These are phyloP conservation scores for Hysterium pulicare DNA, from an alignment of 2,329 filamentous ascomycete species.

Conservation along the genomic window DNA sequence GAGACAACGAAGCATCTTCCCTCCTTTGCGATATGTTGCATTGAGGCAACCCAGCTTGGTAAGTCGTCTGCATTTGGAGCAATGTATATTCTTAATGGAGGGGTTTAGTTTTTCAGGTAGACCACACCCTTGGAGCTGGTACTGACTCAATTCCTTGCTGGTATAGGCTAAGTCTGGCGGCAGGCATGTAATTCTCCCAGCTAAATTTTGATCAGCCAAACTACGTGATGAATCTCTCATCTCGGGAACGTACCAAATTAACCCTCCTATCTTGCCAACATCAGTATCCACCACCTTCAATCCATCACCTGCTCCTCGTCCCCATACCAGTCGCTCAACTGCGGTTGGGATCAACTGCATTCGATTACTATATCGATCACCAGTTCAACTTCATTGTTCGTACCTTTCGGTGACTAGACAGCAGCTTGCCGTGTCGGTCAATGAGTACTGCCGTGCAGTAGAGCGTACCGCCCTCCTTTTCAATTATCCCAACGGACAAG, in stretches of 20 bases:
- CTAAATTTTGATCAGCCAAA: slow-evolving; percentile 10
- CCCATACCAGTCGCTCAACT: slow-evolving; percentile 43
- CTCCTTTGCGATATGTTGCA: slow-evolving; percentile 48
- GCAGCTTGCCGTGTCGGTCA: slow-evolving; percentile 33
- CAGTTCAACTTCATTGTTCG: not conserved
- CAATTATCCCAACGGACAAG: slow-evolving; percentile 41
- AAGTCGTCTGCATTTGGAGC: slow-evolving; percentile 26
- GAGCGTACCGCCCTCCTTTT: slow-evolving; percentile 41
- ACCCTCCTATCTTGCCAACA: slow-evolving; percentile 40
- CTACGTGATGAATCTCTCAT: not conserved
- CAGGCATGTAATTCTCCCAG: slow-evolving; percentile 48
- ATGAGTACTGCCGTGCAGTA: slow-evolving; percentile 42
- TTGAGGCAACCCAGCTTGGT: slow-evolving; percentile 38
- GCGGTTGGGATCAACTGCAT: slow-evolving; percentile 40
- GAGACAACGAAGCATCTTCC: slow-evolving; percentile 45
- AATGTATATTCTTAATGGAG: slow-evolving; percentile 23
- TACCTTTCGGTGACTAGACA: slow-evolving; percentile 41
- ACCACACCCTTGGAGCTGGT: not conserved
- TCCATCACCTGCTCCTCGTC: slow-evolving; percentile 38
- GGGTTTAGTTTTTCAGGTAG: not conserved
- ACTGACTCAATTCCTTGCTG: slow-evolving; percentile 43
- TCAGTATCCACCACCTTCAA: slow-evolving; percentile 40
- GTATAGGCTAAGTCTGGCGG: slow-evolving; percentile 41
- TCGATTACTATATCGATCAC: not conserved
- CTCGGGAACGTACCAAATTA: slow-evolving; percentile 35